Base-by-base conservation (phyloP, 139 green algal genomes). In the Bryopsis sp. region DNA sequence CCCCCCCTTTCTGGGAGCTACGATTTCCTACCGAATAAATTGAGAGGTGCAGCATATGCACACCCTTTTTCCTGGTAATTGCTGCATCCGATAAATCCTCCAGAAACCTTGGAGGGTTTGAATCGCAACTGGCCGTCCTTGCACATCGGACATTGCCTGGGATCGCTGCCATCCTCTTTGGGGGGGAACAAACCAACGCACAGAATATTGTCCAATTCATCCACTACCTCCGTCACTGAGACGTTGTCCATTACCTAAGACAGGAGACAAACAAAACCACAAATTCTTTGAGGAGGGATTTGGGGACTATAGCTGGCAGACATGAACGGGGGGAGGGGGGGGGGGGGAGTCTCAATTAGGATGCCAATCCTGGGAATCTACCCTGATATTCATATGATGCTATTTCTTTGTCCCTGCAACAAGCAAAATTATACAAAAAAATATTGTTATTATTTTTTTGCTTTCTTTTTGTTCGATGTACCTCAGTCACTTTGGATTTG, bases 31-130 rank as follows among this genome's bases (percentile, higher is more conserved):
- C 8, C 36, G 48, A 38, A 37, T 6, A 39, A 22, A 74, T 33
- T 26, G 26, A 74, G 36, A 3, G 7, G 29, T 57, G 57, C 61
- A 28, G 50, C 39, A 26, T 58, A 29, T 61, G 11, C 34, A 50
- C 43, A 50, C 43, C 15, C 15, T 50, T 15, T 50, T 50, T 63
- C n/a, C 11, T 76, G 74, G 43, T 85, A 87, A 19, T 68, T 61
- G 50, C 59, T 74, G 78, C 84, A 88, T 34, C 82, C 79, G 37
- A 86, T 77, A 58, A 88, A 86, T 33, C 64, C 73, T 7, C 78
- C 72, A 11, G 61, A 46, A n/a, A n/a, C n/a, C 54, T 39, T 57
- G 38, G 72, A 80, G 15, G 82, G 77, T 64, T 89, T 89, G 28
- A 91, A 57, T 1, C 79, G 79, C 39, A 91, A 68, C 29, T 74